A percentile compares a stretch with the other conserved stretches of the same genome.
These are phyloP conservation scores for Acacia pycnantha DNA, from an alignment of 331 rosid genomes.

Conservation along the genomic window DNA sequence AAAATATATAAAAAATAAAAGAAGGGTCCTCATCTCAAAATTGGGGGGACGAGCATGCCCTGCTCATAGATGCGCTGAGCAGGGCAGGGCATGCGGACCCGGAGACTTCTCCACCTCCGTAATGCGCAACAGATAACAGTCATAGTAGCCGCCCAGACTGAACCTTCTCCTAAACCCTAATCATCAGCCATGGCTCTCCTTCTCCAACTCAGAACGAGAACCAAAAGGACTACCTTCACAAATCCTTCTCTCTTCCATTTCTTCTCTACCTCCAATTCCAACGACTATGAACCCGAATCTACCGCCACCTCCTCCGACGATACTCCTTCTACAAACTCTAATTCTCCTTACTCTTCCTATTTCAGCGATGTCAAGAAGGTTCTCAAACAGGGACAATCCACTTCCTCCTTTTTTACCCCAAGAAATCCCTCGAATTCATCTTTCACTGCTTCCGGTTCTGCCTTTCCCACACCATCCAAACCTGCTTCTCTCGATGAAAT, in stretches of 20 bases:
- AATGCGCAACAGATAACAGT: slow-evolving; percentile 8
- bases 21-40: too few species aligned
- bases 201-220: neutral
- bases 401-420: neutral
- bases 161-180: neutral
- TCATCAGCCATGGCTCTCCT: neutral
- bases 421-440: neutral
- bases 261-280: slow-evolving; percentile 38
- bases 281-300: neutral
- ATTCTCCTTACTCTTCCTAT: neutral
- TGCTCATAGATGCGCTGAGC: too few species aligned
- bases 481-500: neutral
- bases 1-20: too few species aligned
- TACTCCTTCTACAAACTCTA: neutral
- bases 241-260: slow-evolving; percentile 36
- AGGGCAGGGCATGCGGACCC: too few species aligned
- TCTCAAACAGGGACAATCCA: neutral
- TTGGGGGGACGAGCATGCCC: too few species aligned
- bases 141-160: neutral
- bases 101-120: too few species aligned
- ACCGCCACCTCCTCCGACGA: neutral
- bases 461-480: neutral
- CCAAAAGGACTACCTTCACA: slow-evolving; percentile 19
- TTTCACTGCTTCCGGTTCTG: neutral
- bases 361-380: neutral